Conservation (phyloP, 805 yeast genomes). For the Candida sonorensis region DNA sequence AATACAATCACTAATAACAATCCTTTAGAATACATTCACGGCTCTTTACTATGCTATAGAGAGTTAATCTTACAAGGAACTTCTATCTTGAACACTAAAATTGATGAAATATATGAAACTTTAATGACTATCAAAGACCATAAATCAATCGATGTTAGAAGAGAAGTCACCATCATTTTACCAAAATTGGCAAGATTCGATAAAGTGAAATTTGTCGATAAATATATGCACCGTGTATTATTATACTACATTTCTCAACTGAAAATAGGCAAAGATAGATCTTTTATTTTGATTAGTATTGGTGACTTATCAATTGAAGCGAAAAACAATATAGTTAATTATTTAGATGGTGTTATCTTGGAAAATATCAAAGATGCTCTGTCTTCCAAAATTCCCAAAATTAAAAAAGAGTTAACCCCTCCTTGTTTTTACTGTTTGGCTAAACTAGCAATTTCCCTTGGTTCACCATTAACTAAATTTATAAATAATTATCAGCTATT, state of each 20-base stretch:
- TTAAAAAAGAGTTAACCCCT: slow-evolving; percentile 69
- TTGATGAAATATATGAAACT: slow-evolving; percentile 71
- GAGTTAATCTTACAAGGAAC: slow-evolving; percentile 73
- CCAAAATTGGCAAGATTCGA: slow-evolving; percentile 80
- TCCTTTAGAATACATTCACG: slow-evolving; percentile 73
- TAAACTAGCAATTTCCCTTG: slow-evolving; percentile 80
- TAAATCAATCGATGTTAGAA: slow-evolving; percentile 66
- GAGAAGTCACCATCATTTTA: slow-evolving; percentile 76
- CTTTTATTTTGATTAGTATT: slow-evolving; percentile 69
- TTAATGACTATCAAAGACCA: slow-evolving; percentile 71
- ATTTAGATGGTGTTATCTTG: slow-evolving; percentile 81
- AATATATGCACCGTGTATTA: slow-evolving; percentile 74
- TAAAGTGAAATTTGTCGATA: slow-evolving; percentile 66
- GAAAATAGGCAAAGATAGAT: slow-evolving; percentile 64
- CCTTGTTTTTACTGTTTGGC: slow-evolving; percentile 87
- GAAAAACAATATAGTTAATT: slow-evolving; percentile 78
- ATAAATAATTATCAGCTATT: slow-evolving; percentile 69
- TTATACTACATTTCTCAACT: slow-evolving; percentile 72
- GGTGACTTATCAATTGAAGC: slow-evolving; percentile 81
- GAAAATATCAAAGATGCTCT: slow-evolving; percentile 79
- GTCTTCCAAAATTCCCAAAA: slow-evolving; percentile 48
- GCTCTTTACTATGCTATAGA: slow-evolving; percentile 73
- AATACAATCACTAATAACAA: slow-evolving; percentile 10
- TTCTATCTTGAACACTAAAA: slow-evolving; percentile 60
- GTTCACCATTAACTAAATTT: slow-evolving; percentile 88